Percentiles rank a stretch among this genome's conserved stretches.
phyloP scores from a whole-genome alignment of 2,329 filamentous ascomycete species.

The Chaetothyriales sp. region DNA sequence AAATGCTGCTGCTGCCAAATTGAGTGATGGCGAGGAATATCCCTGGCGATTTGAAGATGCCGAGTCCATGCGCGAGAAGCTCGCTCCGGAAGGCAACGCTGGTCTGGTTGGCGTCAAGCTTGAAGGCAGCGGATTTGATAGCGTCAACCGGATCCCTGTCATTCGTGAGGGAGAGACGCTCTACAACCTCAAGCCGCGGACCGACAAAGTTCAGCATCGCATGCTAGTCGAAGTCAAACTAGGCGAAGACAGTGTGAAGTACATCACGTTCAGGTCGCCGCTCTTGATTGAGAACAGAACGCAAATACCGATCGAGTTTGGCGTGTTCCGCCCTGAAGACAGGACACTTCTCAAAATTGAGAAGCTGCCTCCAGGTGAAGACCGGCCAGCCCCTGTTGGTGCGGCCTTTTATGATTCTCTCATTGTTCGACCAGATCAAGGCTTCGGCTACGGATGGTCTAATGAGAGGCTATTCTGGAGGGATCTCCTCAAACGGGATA shows the following conservation, averaged over 20 bases:
- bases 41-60: conserved; percentile 97
- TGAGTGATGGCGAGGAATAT: conserved; percentile 78
- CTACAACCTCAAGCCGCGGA: conserved; percentile 77
- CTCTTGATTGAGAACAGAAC: conserved; percentile 90
- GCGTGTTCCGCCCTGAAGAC: conserved; percentile 74
- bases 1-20: conserved; percentile 52
- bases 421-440: conserved; percentile 79
- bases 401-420: conserved; percentile 81
- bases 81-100: conserved; percentile 68
- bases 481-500: conserved; percentile 72
- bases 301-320: conserved; percentile 87
- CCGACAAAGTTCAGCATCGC: conserved; percentile 72
- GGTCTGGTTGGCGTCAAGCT: conserved; percentile 70
- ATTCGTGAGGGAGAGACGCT: conserved; percentile 89
- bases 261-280: conserved; percentile 87
- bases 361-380: conserved; percentile 87
- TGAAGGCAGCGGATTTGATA: conserved; percentile 88
- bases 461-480: conserved; percentile 83
- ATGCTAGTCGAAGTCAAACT: conserved; percentile 84
- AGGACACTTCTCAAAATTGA: conserved; percentile 93
- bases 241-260: conserved; percentile 92
- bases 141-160: conserved; percentile 72
- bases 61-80: conserved; percentile 86
- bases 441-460: conserved; percentile 94
- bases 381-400: conserved; percentile 78